Evolutionary conservation across 1,284 basidiomycete genomes (phyloP).

Genomic region (Ustilago curta): DNA sequence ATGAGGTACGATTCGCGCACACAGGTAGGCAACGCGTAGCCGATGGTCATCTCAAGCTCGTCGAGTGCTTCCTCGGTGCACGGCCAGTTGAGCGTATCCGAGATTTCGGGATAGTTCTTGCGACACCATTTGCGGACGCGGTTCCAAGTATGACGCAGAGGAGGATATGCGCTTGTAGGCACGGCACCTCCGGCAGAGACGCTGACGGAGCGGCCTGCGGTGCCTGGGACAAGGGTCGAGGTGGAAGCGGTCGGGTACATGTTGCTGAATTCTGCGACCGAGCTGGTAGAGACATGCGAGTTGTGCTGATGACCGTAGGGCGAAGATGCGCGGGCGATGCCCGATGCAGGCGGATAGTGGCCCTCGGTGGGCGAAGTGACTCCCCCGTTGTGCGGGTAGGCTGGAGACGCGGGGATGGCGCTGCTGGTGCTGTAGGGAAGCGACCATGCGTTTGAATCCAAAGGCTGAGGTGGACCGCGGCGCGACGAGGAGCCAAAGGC

Average conservation of each 20-base stretch:
- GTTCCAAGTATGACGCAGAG: conserved; percentile 65
- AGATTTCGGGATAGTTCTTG: conserved; percentile 62
- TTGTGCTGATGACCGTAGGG: conserved; percentile 32
- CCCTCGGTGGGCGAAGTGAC: conserved; percentile 22
- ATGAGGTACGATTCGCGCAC: conserved; percentile 65
- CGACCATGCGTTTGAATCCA: conserved; percentile 53
- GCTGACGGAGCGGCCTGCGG: conserved; percentile 15
- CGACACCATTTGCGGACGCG: conserved; percentile 62
- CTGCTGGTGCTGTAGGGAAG: conserved; percentile 53
- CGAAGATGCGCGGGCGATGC: conserved; percentile 32
- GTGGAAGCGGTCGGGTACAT: conserved; percentile 55
- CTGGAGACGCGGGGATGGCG: conserved; percentile 41
- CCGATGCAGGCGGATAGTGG: conserved; percentile 44
- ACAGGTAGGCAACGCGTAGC: conserved; percentile 58
- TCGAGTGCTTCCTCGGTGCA: conserved; percentile 59
- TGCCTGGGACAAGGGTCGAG: conserved; percentile 47
- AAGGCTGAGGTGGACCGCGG: conserved; percentile 43
- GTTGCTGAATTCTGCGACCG: conserved; percentile 59
- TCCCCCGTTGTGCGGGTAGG: conserved; percentile 20
- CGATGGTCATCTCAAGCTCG: conserved; percentile 62
- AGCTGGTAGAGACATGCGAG: conserved; percentile 40
- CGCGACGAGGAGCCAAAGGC: conserved; percentile 52
- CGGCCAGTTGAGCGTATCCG: conserved; percentile 67
- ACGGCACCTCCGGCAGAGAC: conserved; percentile 47
- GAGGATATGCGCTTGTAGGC: conserved; percentile 60